Percentiles rank a stretch among this genome's conserved stretches.
Conservation (phyloP, 2,329 filamentous ascomycete species). For the Fusarium lyarnte region DNA sequence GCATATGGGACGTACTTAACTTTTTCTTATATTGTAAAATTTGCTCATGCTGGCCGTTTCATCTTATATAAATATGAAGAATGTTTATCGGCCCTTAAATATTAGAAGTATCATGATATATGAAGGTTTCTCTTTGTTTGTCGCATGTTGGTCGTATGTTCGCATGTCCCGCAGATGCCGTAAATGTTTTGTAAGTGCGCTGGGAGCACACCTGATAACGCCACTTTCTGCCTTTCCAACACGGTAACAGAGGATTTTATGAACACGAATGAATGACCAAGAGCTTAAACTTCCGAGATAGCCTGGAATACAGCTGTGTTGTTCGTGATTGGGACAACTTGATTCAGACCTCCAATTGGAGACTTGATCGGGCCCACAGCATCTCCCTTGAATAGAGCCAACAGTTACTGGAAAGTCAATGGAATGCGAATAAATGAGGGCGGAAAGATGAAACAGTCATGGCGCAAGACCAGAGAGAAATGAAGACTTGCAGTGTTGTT, state of each 20-base stretch:
- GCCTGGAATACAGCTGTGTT: neutral
- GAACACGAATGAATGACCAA: neutral
- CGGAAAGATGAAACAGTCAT: neutral
- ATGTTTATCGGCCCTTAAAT: conserved; percentile 1
- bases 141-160: conserved; percentile 39
- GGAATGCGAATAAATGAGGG: conserved; percentile 1
- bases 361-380: neutral
- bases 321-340: neutral
- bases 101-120: conserved; percentile 6
- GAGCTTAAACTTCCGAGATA: neutral
- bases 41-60: neutral
- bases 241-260: neutral
- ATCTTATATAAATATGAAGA: neutral
- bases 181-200: neutral
- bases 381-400: neutral
- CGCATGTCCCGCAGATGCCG: neutral
- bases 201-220: neutral
- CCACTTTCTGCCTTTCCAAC: neutral
- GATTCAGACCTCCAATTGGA: neutral
- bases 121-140: conserved; percentile 21
- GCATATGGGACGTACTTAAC: neutral
- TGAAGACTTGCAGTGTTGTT: neutral
- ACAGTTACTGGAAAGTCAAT: neutral
- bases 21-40: neutral
- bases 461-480: neutral